These are phyloP conservation scores for Talaromyces borbonicus DNA, from an alignment of 495 filamentous ascomycete species.

Conservation along the genomic window DNA sequence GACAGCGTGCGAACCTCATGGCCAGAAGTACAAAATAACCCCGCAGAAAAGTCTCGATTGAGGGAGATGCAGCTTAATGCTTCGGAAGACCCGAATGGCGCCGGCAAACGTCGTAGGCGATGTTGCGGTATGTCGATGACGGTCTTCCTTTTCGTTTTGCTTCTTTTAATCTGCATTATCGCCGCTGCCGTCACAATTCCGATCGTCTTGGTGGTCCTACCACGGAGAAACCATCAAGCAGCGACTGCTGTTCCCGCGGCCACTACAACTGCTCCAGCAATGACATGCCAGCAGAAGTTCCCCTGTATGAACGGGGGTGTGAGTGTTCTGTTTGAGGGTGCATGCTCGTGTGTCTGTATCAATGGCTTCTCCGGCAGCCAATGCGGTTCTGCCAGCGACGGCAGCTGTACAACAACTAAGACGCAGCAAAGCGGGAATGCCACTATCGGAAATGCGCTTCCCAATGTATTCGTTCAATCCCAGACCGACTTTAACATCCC, in stretches of 20 bases:
- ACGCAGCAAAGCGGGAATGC: constrained; percentile 51
- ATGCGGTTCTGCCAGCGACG: constrained; percentile 51
- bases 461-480: constrained; percentile 56
- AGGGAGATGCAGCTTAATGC: constrained; percentile 5
- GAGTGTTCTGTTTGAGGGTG: constrained; percentile 50
- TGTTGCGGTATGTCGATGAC: constrained; percentile 79
- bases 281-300: constrained; percentile 39
- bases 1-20: constrained; percentile 25
- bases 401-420: constrained; percentile 61
- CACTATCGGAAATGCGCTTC: constrained; percentile 71
- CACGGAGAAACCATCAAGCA: constrained; percentile 16
- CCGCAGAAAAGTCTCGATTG: constrained; percentile 9
- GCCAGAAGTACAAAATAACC: constrained; percentile 8
- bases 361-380: constrained; percentile 75
- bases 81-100: background rate
- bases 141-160: constrained; percentile 60
- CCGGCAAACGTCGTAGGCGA: constrained; percentile 20
- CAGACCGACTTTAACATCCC: constrained; percentile 64
- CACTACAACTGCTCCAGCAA: constrained; percentile 15
- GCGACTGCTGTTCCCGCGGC: constrained; percentile 8
- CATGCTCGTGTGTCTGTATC: constrained; percentile 78
- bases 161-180: constrained; percentile 64
- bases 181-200: constrained; percentile 84
- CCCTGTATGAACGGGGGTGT: constrained; percentile 76
- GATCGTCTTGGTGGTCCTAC: constrained; percentile 68